Evolutionary conservation across 2,329 filamentous ascomycete genomes (phyloP), one percentile per base, ranked within the genome.

Genomic region (Cercospora janseana): DNA sequence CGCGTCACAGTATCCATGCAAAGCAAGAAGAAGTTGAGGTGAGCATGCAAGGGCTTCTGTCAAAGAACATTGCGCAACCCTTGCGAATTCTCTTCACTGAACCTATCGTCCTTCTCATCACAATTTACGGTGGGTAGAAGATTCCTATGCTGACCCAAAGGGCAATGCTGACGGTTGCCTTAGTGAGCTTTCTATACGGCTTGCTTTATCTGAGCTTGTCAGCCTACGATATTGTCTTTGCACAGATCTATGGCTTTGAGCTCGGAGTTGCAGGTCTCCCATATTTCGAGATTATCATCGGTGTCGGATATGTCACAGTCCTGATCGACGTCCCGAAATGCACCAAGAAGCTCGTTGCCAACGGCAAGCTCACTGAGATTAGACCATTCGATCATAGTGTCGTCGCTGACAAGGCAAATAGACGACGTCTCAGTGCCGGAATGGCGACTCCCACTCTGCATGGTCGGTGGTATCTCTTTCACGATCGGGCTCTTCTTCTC

Each of bases 171-270:
- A n/a, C n/a, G n/a, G n/a, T n/a, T n/a, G n/a, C n/a, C n/a, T n/a
- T n/a, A n/a, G n/a, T 65, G 53, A 55, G 54, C 6, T 65, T 65
- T 43, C 53, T 67, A 70, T 67, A 66, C 40, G 63, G 66, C 9
- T 38, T 61, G 8, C 40, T 61, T 1, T 95, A 93, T 64, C 82
- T 92, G 21, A 92, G 92, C 73, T 76, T 95, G 47, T 91, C 88
- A 0, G 87, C 88, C 1, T 94, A 93, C 61, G 84, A 86, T 0
- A 80, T 93, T 32, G 86, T 94, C 42, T 94, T 93, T 71, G 74
- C 84, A 53, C 67, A 70, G 2, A 77, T 90, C 4, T 85, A 95
- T 67, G 77, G 79, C 58, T 85, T 92, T 72, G 80, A 71, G 26
- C 64, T 77, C 1, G 90, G 90, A 48, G 70, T 87, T 15, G 78